A percentile compares a stretch with the other conserved stretches of the same genome.
phyloP scores from a whole-genome alignment of 306 rosid genomes.

The Glycine tomentella region DNA sequence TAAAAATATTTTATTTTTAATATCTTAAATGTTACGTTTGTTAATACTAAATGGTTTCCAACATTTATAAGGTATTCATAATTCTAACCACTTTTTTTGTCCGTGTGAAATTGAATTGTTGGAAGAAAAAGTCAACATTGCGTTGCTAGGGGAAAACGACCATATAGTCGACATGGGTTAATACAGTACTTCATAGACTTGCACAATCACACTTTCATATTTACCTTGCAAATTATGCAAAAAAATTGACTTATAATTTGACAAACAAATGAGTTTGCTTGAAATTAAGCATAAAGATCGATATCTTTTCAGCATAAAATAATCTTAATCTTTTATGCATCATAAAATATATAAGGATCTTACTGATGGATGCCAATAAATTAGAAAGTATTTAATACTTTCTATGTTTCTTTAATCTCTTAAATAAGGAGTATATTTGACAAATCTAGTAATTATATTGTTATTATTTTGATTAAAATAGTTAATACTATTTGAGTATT shows the following conservation, averaged over 20 bases:
- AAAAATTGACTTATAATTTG: background rate
- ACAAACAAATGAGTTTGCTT: background rate
- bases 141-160: constrained; percentile 8
- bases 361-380: background rate
- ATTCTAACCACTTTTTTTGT: constrained; percentile 15
- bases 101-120: constrained; percentile 15
- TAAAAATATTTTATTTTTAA: background rate
- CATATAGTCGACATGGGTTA: constrained; percentile 17
- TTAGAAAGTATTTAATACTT: background rate
- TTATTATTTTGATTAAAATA: background rate
- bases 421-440: background rate
- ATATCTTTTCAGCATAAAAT: background rate
- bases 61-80: constrained; percentile 14
- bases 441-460: background rate
- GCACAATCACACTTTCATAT: background rate
- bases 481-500: background rate
- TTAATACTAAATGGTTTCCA: background rate
- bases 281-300: background rate
- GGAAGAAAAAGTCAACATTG: constrained; percentile 28
- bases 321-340: background rate
- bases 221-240: background rate
- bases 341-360: background rate
- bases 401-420: background rate
- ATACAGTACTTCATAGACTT: too few relatives aligned
- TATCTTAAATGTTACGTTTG: constrained; percentile 1